A percentile compares a stretch with the other conserved stretches of the same genome.
phyloP scores from a whole-genome alignment of 306 rosid genomes.

The Fragaria nilgerrensis region DNA sequence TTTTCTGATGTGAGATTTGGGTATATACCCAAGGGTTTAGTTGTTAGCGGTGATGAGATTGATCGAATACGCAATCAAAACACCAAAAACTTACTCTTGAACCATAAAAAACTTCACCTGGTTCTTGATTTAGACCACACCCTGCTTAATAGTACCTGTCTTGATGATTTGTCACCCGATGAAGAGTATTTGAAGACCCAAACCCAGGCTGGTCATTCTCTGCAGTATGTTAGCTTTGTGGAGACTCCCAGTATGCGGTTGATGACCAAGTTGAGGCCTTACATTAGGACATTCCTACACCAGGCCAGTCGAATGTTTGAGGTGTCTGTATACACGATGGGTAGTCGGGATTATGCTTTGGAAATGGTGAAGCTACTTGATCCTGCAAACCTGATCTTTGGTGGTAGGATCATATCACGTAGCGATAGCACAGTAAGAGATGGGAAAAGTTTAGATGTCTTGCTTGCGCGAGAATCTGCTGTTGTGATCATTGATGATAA shows the following conservation, averaged over 20 bases:
- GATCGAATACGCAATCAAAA: no score
- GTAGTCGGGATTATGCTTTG: neutral
- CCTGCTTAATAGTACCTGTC: conserved; percentile 63
- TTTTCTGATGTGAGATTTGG: no score
- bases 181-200: neutral
- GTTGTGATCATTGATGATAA: no score
- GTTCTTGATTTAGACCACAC: conserved; percentile 29
- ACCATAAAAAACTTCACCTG: no score
- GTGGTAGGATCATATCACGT: no score
- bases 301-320: neutral
- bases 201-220: neutral
- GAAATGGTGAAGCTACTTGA: neutral
- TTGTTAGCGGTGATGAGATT: conserved; percentile 63
- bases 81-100: no score
- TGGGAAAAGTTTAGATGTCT: no score
- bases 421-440: no score
- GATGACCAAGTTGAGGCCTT: neutral
- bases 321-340: neutral
- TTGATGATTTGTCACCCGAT: no score
- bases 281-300: neutral
- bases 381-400: neutral
- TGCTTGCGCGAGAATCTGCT: no score
- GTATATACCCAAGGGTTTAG: conserved; percentile 73
- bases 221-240: neutral
- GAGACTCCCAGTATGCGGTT: neutral